These are phyloP conservation scores for Saturnispora kantuleensis DNA, from an alignment of 805 yeast species.

Conservation along the genomic window DNA sequence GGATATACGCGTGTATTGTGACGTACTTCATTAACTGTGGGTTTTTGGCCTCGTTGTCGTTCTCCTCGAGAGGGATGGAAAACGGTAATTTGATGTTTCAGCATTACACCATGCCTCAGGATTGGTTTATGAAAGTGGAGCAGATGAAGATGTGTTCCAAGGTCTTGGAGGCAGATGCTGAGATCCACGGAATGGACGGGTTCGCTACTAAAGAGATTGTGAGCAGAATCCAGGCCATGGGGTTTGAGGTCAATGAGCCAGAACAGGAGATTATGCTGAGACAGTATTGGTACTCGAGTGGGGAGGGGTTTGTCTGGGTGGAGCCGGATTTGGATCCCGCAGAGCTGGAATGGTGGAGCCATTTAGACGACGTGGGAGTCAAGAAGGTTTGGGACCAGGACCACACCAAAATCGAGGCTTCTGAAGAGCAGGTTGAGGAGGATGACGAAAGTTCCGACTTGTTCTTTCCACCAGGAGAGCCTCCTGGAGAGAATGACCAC, in stretches of 20 bases:
- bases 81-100: conserved; percentile 52
- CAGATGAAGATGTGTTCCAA: conserved; percentile 58
- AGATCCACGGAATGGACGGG: conserved; percentile 35
- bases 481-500: not conserved
- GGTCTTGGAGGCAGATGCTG: conserved; percentile 56
- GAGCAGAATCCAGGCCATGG: conserved; percentile 27
- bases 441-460: conserved; percentile 14
- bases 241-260: conserved; percentile 37
- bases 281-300: conserved; percentile 82
- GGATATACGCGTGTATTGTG: conserved; percentile 37
- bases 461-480: conserved; percentile 8
- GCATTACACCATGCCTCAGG: conserved; percentile 51
- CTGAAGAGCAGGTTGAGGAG: conserved; percentile 11
- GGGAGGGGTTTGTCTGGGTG: conserved; percentile 81
- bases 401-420: conserved; percentile 16
- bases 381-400: conserved; percentile 25
- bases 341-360: conserved; percentile 34
- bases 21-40: conserved; percentile 41
- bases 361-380: conserved; percentile 23
- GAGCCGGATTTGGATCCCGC: conserved; percentile 92
- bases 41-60: conserved; percentile 32
- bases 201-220: conserved; percentile 28
- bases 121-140: conserved; percentile 57
- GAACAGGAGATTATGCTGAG: conserved; percentile 60
- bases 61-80: conserved; percentile 39